These are phyloP conservation scores for Parasarocladium wereldwijsianum DNA, from an alignment of 2,329 filamentous ascomycete genomes.

Conservation along the genomic window DNA sequence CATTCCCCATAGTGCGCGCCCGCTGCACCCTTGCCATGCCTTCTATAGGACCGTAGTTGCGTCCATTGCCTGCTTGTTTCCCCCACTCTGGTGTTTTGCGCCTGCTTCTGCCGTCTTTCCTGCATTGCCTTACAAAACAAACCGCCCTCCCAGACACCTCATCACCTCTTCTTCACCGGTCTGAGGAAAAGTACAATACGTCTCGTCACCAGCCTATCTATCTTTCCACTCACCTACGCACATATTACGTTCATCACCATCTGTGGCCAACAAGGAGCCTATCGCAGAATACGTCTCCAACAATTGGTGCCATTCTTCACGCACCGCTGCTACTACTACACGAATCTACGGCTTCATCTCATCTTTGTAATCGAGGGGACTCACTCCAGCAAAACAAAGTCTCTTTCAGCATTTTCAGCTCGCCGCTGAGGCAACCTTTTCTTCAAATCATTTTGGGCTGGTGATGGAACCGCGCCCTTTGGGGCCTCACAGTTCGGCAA, in stretches of 20 bases:
- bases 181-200: too few relatives aligned
- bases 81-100: background rate
- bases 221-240: too few relatives aligned
- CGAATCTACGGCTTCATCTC: background rate
- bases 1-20: slow-evolving; percentile 5
- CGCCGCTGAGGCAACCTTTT: too few relatives aligned
- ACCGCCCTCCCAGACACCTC: background rate
- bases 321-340: background rate
- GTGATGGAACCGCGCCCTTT: slow-evolving; percentile 3
- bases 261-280: too few relatives aligned
- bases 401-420: too few relatives aligned
- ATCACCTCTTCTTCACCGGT: background rate
- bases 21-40: slow-evolving; percentile 1
- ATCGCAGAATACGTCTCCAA: too few relatives aligned
- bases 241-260: too few relatives aligned
- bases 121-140: background rate
- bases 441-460: too few relatives aligned
- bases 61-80: background rate
- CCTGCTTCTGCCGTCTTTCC: background rate
- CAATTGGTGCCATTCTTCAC: background rate
- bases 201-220: too few relatives aligned
- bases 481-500: slow-evolving; percentile 3
- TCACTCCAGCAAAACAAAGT: background rate
- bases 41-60: slow-evolving; percentile 4
- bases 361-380: background rate